Evolutionary conservation across 768 basidiomycete genomes (phyloP).

Genomic region (Kockovaella imperatae): DNA sequence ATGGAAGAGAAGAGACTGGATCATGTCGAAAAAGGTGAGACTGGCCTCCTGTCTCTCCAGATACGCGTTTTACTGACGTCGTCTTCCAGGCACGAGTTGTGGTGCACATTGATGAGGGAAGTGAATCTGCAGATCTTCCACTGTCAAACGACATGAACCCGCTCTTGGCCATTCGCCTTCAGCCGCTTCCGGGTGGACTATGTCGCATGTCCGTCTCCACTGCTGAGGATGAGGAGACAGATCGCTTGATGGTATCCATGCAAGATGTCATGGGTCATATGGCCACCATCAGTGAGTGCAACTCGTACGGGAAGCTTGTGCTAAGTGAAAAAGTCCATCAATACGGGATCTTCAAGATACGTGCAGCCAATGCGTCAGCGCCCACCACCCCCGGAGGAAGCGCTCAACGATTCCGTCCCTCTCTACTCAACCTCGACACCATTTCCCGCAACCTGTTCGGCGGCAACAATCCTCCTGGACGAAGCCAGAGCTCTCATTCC

Average conservation of each 20-base stretch:
- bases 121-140: conserved; percentile 67
- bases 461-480: conserved; percentile 39
- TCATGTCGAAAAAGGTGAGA: conserved; percentile 65
- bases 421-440: conserved; percentile 82
- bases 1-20: conserved; percentile 59
- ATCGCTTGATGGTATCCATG: conserved; percentile 66
- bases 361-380: conserved; percentile 64
- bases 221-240: conserved; percentile 14
- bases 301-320: not conserved
- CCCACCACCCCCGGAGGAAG: conserved; percentile 73
- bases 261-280: conserved; percentile 65
- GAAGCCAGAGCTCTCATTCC: conserved; percentile 47
- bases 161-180: conserved; percentile 69
- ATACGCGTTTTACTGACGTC: not conserved
- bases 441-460: conserved; percentile 86
- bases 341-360: conserved; percentile 81
- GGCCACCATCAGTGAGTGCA: conserved; percentile 66
- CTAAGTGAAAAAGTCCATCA: conserved; percentile 46
- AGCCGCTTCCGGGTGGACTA: conserved; percentile 74
- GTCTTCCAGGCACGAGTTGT: conserved; percentile 70
- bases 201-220: conserved; percentile 56
- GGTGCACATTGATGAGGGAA: conserved; percentile 71
- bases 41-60: too few species aligned
- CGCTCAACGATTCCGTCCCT: conserved; percentile 61
- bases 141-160: conserved; percentile 62